Evolutionary conservation across 805 yeast genomes (phyloP), one percentile per base, ranked within the genome.

Genomic region (Ogataea paradorogensis): DNA sequence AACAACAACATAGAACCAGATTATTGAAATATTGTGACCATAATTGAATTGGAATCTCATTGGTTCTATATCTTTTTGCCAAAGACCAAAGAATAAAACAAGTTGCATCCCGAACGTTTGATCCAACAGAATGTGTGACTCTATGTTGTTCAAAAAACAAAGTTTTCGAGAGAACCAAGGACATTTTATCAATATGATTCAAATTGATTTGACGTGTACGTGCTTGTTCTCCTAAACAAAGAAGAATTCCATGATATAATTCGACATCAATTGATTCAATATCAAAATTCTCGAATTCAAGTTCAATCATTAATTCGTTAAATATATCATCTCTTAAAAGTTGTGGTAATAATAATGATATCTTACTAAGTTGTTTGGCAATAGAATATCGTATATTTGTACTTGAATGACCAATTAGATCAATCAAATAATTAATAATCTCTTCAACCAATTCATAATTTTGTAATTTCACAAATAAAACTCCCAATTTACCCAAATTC

Each of bases 31-130:
- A 27, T 1, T 36, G 36, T 1, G 47, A 14, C 20, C 51, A 34
- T 1, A 51, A 24, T 0, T 49, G 49, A 1, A 53, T 40, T 1
- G 45, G 31, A 4, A 67, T 44, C 7, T 52, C 53, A 0, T 35
- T 26, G 0, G 46, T 42, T 30, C 38, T 29, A 41, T 63, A 51
- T 55, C 63, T 62, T 47, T 83, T 70, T 25, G 76, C 70, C 13
- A 84, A 38, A 0, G 95, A 75, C 98, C 98, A 90, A n/a, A 78
- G 62, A 0, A 85, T 76, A 53, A 84, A 90, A 59, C 95, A 84
- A 0, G 91, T 78, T 0, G 96, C 80, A 59, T 90, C 98, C 42
- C 95, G 70, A 1, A 91, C 72, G 49, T 82, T 87, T 2, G 74
- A 62, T 0, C 95, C 95, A 6, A 74, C 57, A 0, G 78, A 64